phyloP scores from a whole-genome alignment of 768 basidiomycete genomes.

The Leucogyrophana mollusca region DNA sequence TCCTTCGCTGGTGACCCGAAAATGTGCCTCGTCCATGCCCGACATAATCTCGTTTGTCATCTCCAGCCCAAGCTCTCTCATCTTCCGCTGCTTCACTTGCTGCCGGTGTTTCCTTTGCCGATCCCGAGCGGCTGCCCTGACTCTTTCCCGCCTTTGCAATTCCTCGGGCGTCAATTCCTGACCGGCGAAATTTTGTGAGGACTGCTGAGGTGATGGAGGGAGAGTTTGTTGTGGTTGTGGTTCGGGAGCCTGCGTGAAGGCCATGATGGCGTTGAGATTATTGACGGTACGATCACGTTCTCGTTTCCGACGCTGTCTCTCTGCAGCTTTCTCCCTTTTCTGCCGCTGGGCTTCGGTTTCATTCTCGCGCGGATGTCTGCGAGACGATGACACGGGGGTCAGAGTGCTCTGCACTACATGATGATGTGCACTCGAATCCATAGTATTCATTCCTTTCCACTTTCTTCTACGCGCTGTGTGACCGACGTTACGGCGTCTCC shows the following conservation, averaged over 20 bases:
- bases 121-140: conserved; percentile 75
- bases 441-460: conserved; percentile 27
- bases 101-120: conserved; percentile 81
- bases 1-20: conserved; percentile 49
- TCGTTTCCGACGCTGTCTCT: conserved; percentile 80
- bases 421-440: conserved; percentile 34
- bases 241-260: conserved; percentile 34
- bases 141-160: conserved; percentile 61
- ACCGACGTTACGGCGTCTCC: conserved; percentile 3
- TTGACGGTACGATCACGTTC: conserved; percentile 59
- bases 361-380: conserved; percentile 66
- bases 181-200: conserved; percentile 23
- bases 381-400: conserved; percentile 31
- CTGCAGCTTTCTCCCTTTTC: conserved; percentile 86
- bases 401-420: conserved; percentile 30
- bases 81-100: conserved; percentile 75
- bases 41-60: conserved; percentile 74
- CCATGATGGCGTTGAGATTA: conserved; percentile 40
- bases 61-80: conserved; percentile 79
- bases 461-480: conserved; percentile 21
- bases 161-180: conserved; percentile 61
- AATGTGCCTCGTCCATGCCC: conserved; percentile 66
- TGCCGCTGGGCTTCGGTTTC: conserved; percentile 70
- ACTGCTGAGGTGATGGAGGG: conserved; percentile 16
- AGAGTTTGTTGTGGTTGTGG: conserved; percentile 23